Evolutionary conservation across 2,329 filamentous ascomycete species (phyloP).

Genomic region (Rhynchosporium graminicola): DNA sequence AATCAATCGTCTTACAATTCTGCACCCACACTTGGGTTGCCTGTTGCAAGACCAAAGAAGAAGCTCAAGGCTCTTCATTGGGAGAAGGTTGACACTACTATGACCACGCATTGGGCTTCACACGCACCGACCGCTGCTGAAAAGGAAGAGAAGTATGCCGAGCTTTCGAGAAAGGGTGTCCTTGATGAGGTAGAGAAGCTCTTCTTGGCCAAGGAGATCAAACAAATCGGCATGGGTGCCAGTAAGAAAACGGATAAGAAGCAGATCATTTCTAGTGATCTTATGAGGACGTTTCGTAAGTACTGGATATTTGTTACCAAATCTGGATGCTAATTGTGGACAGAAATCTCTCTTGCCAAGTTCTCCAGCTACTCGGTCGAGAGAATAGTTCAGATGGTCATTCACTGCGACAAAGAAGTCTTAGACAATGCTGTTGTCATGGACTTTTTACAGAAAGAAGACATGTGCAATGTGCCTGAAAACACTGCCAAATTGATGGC

Average conservation of each 20-base stretch:
- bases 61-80: slow-evolving; percentile 99
- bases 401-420: slow-evolving; percentile 89
- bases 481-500: slow-evolving; percentile 90
- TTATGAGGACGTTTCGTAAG: slow-evolving; percentile 82
- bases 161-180: slow-evolving; percentile 91
- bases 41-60: slow-evolving; percentile 91
- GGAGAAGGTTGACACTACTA: slow-evolving; percentile 94
- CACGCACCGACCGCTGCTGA: slow-evolving; percentile 84
- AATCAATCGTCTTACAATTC: slow-evolving; percentile 56
- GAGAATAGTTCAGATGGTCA: slow-evolving; percentile 87
- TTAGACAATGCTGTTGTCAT: slow-evolving; percentile 89
- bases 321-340: slow-evolving; percentile 25
- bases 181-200: slow-evolving; percentile 96
- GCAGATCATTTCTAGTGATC: slow-evolving; percentile 88
- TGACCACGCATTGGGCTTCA: slow-evolving; percentile 89
- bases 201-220: slow-evolving; percentile 97
- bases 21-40: slow-evolving; percentile 64
- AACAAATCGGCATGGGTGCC: slow-evolving; percentile 70
- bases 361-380: slow-evolving; percentile 84
- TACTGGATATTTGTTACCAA: slow-evolving; percentile 18
- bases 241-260: slow-evolving; percentile 90
- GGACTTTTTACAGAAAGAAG: slow-evolving; percentile 93
- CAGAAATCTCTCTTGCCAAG: slow-evolving; percentile 86
- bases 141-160: slow-evolving; percentile 93
- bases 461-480: slow-evolving; percentile 88